Conservation (phyloP, 352 stramenopile species). For the Labyrinthula sp. region DNA sequence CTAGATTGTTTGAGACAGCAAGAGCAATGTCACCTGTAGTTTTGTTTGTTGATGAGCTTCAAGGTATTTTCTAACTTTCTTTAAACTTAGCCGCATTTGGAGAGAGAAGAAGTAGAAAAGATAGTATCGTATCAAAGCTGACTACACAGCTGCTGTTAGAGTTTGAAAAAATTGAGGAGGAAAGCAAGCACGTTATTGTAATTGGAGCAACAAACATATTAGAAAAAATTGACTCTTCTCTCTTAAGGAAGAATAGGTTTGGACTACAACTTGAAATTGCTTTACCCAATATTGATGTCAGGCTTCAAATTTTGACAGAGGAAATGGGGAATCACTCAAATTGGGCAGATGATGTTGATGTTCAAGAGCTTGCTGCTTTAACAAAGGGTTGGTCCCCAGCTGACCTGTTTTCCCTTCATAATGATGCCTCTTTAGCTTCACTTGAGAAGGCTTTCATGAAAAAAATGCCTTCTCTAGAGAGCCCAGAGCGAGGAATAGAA, state of each 20-base stretch:
- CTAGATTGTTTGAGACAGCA: slow-evolving; percentile 78
- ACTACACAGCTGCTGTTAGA: slow-evolving; percentile 87
- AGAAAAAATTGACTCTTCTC: slow-evolving; percentile 72
- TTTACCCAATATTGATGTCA: slow-evolving; percentile 51
- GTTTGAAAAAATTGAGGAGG: slow-evolving; percentile 47
- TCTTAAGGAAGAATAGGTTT: slow-evolving; percentile 73
- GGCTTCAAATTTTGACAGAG: slow-evolving; percentile 39
- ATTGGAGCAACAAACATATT: slow-evolving; percentile 92
- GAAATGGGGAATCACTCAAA: slow-evolving; percentile 55
- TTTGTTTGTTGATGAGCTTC: slow-evolving; percentile 94
- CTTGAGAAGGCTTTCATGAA: too few relatives aligned
- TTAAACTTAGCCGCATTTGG: too few relatives aligned
- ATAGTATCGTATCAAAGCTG: slow-evolving; percentile 67
- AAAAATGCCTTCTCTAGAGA: too few relatives aligned
- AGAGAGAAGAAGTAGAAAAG: slow-evolving; percentile 37
- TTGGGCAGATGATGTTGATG: slow-evolving; percentile 50
- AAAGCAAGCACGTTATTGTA: slow-evolving; percentile 78
- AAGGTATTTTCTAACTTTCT: slow-evolving; percentile 88
- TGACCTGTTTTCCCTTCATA: slow-evolving; percentile 62
- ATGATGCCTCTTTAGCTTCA: too few relatives aligned
- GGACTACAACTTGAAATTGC: slow-evolving; percentile 67
- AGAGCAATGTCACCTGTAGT: slow-evolving; percentile 69
- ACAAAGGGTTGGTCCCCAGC: slow-evolving; percentile 83
- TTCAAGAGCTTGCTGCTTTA: slow-evolving; percentile 63
- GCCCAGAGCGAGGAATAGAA: too few relatives aligned